Evolutionary conservation across 2,329 filamentous ascomycete species (phyloP).

Genomic region (Pyricularia sp.): DNA sequence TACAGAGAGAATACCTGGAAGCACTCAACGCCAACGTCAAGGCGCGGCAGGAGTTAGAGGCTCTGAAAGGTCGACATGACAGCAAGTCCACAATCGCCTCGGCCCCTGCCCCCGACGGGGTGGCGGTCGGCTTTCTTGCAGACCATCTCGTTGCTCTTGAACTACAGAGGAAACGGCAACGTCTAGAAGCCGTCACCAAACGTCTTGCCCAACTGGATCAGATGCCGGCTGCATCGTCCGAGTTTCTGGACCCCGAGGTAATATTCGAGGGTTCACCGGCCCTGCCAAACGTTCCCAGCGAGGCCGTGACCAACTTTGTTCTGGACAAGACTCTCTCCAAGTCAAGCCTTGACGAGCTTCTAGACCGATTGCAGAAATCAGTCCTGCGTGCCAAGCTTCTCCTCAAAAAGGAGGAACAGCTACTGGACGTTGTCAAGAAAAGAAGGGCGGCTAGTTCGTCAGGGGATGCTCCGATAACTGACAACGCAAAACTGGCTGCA

Average conservation of each 20-base stretch:
- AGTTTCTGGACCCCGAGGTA: constrained; percentile 34
- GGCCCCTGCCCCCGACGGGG: constrained; percentile 6
- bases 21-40: constrained; percentile 38
- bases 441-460: constrained; percentile 8
- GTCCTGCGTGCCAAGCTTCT: constrained; percentile 45
- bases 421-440: constrained; percentile 33
- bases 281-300: constrained; percentile 37
- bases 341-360: constrained; percentile 31
- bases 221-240: constrained; percentile 36
- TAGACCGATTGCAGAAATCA: constrained; percentile 42
- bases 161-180: constrained; percentile 37
- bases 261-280: constrained; percentile 30
- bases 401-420: constrained; percentile 41
- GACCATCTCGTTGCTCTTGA: constrained; percentile 38
- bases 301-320: constrained; percentile 36
- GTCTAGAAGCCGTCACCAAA: constrained; percentile 35
- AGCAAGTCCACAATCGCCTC: constrained; percentile 3
- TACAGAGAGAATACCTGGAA: constrained; percentile 41
- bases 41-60: constrained; percentile 24
- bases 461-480: constrained; percentile 5
- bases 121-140: constrained; percentile 21
- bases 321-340: constrained; percentile 22
- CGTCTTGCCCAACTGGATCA: constrained; percentile 36
- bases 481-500: constrained; percentile 34
- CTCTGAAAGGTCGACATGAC: not conserved